A percentile compares a stretch with the other conserved stretches of the same genome.
Conservation (phyloP, 805 yeast genomes). For the Kodamaea kakaduensis region DNA sequence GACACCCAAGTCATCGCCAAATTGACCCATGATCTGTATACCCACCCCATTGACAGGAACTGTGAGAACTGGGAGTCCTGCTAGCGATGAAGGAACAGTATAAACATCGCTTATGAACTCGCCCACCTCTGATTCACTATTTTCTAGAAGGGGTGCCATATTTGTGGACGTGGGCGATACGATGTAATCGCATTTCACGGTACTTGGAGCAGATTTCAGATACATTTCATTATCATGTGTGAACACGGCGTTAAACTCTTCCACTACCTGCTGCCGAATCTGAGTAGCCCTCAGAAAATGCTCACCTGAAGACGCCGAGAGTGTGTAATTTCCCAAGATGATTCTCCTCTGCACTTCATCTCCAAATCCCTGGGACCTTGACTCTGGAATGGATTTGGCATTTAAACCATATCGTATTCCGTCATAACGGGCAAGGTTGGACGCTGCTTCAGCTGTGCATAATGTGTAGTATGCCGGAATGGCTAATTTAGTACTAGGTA, state of each 20-base stretch:
- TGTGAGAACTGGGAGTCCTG: constrained; percentile 83
- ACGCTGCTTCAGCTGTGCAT: constrained; percentile 91
- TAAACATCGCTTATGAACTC: constrained; percentile 77
- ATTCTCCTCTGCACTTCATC: constrained; percentile 80
- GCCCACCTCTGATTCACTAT: constrained; percentile 49
- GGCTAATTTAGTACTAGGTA: constrained; percentile 64
- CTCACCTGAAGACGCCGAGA: constrained; percentile 70
- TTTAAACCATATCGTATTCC: constrained; percentile 81
- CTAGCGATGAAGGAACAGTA: constrained; percentile 86
- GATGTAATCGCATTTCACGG: constrained; percentile 57
- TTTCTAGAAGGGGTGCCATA: constrained; percentile 50
- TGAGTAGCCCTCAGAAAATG: constrained; percentile 75
- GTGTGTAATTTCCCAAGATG: constrained; percentile 78
- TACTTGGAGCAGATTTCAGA: constrained; percentile 14
- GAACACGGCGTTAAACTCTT: constrained; percentile 67
- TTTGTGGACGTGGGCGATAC: constrained; percentile 69
- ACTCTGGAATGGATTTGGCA: constrained; percentile 27
- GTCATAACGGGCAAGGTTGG: constrained; percentile 85
- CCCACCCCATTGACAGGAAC: constrained; percentile 62
- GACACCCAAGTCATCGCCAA: constrained; percentile 70
- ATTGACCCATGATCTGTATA: constrained; percentile 81
- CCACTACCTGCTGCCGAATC: constrained; percentile 55
- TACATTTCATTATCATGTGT: constrained; percentile 18
- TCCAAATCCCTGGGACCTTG: constrained; percentile 70
- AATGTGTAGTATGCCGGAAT: constrained; percentile 82